Evolutionary conservation across 768 basidiomycete genomes (phyloP).

Genomic region (Tylopilus sp.): DNA sequence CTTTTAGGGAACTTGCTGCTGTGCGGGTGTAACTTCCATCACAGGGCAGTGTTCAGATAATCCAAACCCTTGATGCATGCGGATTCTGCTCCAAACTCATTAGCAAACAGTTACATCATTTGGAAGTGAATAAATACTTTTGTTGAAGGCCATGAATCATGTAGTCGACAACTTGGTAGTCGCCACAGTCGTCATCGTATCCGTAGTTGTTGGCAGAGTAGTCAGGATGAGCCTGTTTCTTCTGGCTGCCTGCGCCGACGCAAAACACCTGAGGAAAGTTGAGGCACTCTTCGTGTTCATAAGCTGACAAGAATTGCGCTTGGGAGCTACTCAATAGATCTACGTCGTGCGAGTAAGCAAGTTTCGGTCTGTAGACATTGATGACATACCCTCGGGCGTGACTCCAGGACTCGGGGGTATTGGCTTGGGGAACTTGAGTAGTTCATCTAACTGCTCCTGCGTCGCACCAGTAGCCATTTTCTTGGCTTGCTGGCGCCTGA

Average conservation of each 20-base stretch:
- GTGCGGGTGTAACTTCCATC: too few species aligned
- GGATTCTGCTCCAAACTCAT: too few species aligned
- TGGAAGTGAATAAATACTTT: too few species aligned
- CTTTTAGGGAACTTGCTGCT: too few species aligned
- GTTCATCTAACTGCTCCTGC: slow-evolving; percentile 82
- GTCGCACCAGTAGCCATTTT: slow-evolving; percentile 79
- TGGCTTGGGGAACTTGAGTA: slow-evolving; percentile 92
- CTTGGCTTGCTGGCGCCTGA: slow-evolving; percentile 85
- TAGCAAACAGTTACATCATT: too few species aligned
- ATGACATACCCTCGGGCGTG: slow-evolving; percentile 64
- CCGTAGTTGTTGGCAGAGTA: slow-evolving; percentile 83
- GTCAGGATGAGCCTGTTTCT: slow-evolving; percentile 76
- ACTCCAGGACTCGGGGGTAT: slow-evolving; percentile 61
- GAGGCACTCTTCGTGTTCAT: slow-evolving; percentile 87
- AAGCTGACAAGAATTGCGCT: slow-evolving; percentile 74
- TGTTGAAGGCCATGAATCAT: too few species aligned
- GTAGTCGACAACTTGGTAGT: slow-evolving; percentile 87
- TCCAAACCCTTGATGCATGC: too few species aligned
- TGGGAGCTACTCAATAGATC: slow-evolving; percentile 65
- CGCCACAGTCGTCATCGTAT: slow-evolving; percentile 97
- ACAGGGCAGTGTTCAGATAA: too few species aligned
- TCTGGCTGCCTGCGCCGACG: slow-evolving; percentile 74
- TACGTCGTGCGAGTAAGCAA: slow-evolving; percentile 28
- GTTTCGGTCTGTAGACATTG: background rate
- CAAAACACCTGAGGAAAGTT: slow-evolving; percentile 85